Base-by-base conservation (phyloP, 1,139 yeast species). In the Eremothecium sinecaudum region DNA sequence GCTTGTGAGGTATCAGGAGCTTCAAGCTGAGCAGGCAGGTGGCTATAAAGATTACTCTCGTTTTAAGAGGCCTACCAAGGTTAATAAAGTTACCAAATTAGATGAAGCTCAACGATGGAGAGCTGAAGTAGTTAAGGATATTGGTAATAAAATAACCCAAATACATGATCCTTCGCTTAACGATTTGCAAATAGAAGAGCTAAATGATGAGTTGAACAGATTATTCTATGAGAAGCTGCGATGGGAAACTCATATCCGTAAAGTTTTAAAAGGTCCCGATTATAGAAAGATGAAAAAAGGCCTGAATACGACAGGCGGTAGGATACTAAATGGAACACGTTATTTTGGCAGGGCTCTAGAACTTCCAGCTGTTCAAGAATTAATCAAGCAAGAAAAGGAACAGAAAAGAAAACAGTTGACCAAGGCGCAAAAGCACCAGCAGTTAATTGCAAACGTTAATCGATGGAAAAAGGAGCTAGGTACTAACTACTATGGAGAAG, bases 341-440 rank as follows among this genome's bases (percentile, higher is more conserved):
- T 86, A 82, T 55, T 86, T 75, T 59, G 96, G 96, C 0, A 59
- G 94, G 32, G 94, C 95, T 0, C 67, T 73, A 35, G 92, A 83
- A 31, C 59, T 86, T 10, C 82, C 87, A 0, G 94, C 83, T 44
- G 87, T 79, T 3, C 69, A 72, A 41, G 69, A 71, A 41, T 44
- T 75, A 22, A 46, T 78, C 19, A 62, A 67, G 38, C 54, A 59
- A 28, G 59, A 59, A 28, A 56, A 60, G 31, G 48, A 49, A 30
- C 62, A 60, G 39, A 45, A 45, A 36, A 38, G 39, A 23, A 50
- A 42, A 16, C 37, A 35, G 24, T 42, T 19, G 33, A 43, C 13
- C 10, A 46, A 44, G 16, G 46, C 46, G 32, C 48, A 45, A 30
- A 46, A 43, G 34, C 58, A 46, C 39, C 50, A 42, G 32, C 48